Conservation (phyloP, 1,284 basidiomycete species). For the Albatrellus sp. region DNA sequence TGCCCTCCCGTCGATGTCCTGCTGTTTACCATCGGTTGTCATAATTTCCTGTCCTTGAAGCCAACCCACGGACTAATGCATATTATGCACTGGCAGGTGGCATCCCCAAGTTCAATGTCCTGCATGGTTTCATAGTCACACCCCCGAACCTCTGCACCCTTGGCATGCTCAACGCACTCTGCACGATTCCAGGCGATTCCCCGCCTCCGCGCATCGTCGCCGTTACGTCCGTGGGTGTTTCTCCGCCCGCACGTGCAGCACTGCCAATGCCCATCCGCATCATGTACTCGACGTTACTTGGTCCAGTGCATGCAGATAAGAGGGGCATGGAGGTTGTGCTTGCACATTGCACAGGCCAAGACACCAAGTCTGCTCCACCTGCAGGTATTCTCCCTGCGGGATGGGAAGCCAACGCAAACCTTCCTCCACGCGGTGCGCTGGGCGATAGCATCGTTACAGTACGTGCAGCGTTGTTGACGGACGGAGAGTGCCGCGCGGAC, state of each 20-base stretch:
- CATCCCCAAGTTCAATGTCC: slow-evolving; percentile 25
- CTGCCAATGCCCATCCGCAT: slow-evolving; percentile 37
- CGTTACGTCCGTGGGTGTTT: slow-evolving; percentile 41
- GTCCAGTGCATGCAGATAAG: slow-evolving; percentile 42
- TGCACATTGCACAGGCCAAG: slow-evolving; percentile 28
- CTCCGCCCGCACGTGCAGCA: slow-evolving; percentile 25
- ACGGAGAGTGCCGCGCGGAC: slow-evolving; percentile 42
- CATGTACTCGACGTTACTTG: slow-evolving; percentile 31
- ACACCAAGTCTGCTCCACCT: slow-evolving; percentile 20
- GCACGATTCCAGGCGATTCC: slow-evolving; percentile 25
- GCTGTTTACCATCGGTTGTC: slow-evolving; percentile 38
- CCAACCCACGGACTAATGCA: background rate
- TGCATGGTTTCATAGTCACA: slow-evolving; percentile 30
- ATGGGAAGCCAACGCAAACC: slow-evolving; percentile 27
- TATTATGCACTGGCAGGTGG: slow-evolving; percentile 20
- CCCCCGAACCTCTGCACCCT: slow-evolving; percentile 39
- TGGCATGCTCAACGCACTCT: slow-evolving; percentile 34
- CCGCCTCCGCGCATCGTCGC: slow-evolving; percentile 33
- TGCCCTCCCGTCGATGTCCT: slow-evolving; percentile 25
- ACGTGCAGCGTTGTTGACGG: slow-evolving; percentile 42
- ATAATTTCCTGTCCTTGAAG: background rate
- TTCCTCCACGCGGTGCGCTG: slow-evolving; percentile 27
- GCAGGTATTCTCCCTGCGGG: slow-evolving; percentile 25
- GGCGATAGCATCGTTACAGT: slow-evolving; percentile 36
- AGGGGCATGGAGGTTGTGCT: slow-evolving; percentile 37